Percentiles rank a stretch among this genome's conserved stretches.
These are phyloP conservation scores for Clavulina sp. DNA, from an alignment of 768 basidiomycete species.

Conservation along the genomic window DNA sequence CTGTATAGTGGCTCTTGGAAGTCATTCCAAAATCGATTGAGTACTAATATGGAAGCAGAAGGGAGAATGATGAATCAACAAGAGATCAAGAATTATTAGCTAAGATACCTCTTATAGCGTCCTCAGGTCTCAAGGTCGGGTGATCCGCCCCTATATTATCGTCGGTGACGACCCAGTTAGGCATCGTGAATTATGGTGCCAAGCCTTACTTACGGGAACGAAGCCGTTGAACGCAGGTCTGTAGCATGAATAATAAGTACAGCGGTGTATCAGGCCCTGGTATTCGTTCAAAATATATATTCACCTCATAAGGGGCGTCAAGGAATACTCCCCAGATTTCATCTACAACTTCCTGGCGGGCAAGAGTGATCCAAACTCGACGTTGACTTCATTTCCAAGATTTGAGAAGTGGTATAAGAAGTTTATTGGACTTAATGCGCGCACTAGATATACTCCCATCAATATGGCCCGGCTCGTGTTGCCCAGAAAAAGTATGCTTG, in stretches of 20 bases:
- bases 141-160: slow-evolving; percentile 41
- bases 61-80: not conserved
- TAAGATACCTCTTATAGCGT: not conserved
- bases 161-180: slow-evolving; percentile 1
- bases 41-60: slow-evolving; percentile 24
- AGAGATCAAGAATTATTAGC: not conserved
- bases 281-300: slow-evolving; percentile 20
- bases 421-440: slow-evolving; percentile 25
- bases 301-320: slow-evolving; percentile 59
- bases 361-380: slow-evolving; percentile 47
- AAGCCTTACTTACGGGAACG: slow-evolving; percentile 27
- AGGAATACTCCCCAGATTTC: slow-evolving; percentile 45
- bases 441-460: not conserved
- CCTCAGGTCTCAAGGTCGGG: slow-evolving; percentile 39
- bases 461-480: not conserved
- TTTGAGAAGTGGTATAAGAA: slow-evolving; percentile 31
- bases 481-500: slow-evolving; percentile 22
- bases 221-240: slow-evolving; percentile 49
- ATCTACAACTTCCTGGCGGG: slow-evolving; percentile 43
- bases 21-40: slow-evolving; percentile 46
- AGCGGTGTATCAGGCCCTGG: not conserved
- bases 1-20: slow-evolving; percentile 34
- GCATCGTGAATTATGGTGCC: not conserved
- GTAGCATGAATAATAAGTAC: slow-evolving; percentile 2
- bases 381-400: slow-evolving; percentile 8